These are phyloP conservation scores for Starmerella gropengiesseri DNA, from an alignment of 805 yeast species.

Conservation along the genomic window DNA sequence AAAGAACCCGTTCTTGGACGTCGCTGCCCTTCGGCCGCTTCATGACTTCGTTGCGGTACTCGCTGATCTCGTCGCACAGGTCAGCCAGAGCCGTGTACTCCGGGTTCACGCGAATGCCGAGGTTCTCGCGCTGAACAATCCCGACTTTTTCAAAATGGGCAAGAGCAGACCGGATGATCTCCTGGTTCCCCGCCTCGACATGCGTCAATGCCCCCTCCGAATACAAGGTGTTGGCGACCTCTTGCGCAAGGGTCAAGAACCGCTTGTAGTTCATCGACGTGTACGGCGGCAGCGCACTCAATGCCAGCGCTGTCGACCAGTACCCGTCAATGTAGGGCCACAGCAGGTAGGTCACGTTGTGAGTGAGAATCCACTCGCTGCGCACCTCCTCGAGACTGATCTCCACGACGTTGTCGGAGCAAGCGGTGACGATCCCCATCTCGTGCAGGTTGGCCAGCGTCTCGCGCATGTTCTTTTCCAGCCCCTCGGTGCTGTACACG, in stretches of 20 bases:
- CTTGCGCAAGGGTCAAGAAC: conserved; percentile 31
- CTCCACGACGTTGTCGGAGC: conserved; percentile 16
- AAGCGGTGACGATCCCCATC: conserved; percentile 26
- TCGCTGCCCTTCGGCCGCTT: conserved; percentile 13
- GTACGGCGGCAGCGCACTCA: conserved; percentile 29
- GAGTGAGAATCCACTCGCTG: conserved; percentile 28
- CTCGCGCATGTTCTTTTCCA: conserved; percentile 27
- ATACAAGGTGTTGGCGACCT: conserved; percentile 34
- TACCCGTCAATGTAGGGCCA: conserved; percentile 39
- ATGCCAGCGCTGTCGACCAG: conserved; percentile 33
- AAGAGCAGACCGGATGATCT: conserved; percentile 32
- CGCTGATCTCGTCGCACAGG: conserved; percentile 28
- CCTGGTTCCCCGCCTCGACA: conserved; percentile 35
- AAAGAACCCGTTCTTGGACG: conserved; percentile 7
- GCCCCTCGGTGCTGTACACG: conserved; percentile 30
- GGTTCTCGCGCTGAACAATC: conserved; percentile 24
- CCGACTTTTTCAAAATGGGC: conserved; percentile 30
- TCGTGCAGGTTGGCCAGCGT: conserved; percentile 27
- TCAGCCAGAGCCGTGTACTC: conserved; percentile 22
- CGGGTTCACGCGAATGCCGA: conserved; percentile 6
- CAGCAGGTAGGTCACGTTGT: conserved; percentile 34
- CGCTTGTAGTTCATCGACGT: conserved; percentile 25
- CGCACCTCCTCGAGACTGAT: conserved; percentile 19
- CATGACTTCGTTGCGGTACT: conserved; percentile 29
- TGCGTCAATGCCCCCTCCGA: conserved; percentile 34